Evolutionary conservation across 2,329 filamentous ascomycete species (phyloP), one percentile per base, ranked within the genome.

Genomic region (Diaporthe destruens): DNA sequence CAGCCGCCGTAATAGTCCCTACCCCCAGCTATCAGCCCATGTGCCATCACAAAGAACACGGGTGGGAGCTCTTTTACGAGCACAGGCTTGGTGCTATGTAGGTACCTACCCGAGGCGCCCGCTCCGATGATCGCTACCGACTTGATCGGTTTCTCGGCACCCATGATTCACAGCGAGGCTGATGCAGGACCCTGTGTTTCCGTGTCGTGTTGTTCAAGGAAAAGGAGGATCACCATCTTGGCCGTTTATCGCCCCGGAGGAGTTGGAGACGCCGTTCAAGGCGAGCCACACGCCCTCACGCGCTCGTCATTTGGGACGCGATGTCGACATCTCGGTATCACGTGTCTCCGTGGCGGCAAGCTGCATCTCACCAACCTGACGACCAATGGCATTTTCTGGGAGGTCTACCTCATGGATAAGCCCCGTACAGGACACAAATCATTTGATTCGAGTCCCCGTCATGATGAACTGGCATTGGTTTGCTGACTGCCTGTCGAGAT

Each of bases 1-100:
- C 85, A 0, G 85, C 84, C 0, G 85, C 85, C 0, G 86, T 83
- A 1, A 85, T 78, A 2, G 85, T 83, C n/a, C 86, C 86, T 87
- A 55, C 66, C 9, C 18, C 3, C 32, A 29, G 12, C 39, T 44
- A 61, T 69, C 29, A 72, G 11, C 44, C 55, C 20, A 6, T 61
- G 20, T 16, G 29, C 14, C 1, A 23, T n/a, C 18, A 70, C 2
- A 1, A 32, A 16, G 1, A 18, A 42, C 16, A 4, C 6, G 7
- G n/a, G 4, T 6, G 20, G 20, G 9, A 42, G 3, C 16, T n/a
- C 23, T 20, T 2, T 2, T 12, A 11, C 0, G 0, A 25, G 14
- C 42, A 59, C 9, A 14, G 49, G 59, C 16, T 25, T 74, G 66
- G 51, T 74, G 6, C 5, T 39, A 14, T 8, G 36, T 12, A 14